Conservation (phyloP, 148 eudicot genomes). For the Rhododendron griersonianum region DNA sequence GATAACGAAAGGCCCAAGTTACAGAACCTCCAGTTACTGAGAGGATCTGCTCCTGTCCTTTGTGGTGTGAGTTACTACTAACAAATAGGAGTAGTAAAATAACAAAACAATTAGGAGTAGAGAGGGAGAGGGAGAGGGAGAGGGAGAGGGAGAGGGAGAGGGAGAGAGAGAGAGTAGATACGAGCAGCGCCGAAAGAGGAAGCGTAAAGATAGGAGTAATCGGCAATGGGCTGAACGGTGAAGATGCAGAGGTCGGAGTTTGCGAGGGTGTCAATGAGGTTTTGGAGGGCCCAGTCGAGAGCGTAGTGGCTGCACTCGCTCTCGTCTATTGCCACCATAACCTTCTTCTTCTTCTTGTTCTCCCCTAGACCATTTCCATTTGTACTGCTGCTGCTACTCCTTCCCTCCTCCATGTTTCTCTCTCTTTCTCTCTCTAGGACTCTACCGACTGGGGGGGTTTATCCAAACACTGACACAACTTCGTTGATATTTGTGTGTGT, state of each 20-base stretch:
- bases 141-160: neutral
- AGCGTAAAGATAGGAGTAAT: conserved; percentile 39
- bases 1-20: neutral
- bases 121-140: neutral
- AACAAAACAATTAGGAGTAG: too few species aligned
- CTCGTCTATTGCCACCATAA: conserved; percentile 59
- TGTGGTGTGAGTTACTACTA: neutral
- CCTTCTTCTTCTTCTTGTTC: conserved; percentile 36
- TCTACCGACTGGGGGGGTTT: neutral
- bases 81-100: too few species aligned
- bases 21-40: neutral
- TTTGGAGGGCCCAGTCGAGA: conserved; percentile 50
- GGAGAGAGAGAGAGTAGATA: conserved; percentile 13
- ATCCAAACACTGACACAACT: neutral
- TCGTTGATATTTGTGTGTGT: neutral
- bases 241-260: conserved; percentile 39
- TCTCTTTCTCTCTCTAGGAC: neutral
- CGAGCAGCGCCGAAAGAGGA: conserved; percentile 48
- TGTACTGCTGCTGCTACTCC: neutral
- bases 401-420: conserved; percentile 11
- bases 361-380: neutral
- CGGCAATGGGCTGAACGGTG: conserved; percentile 34
- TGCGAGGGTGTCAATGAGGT: conserved; percentile 20
- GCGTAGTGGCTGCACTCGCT: conserved; percentile 49
- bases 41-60: neutral